phyloP scores from a whole-genome alignment of 106 monocot genomes.

The Phalaenopsis aphrodite region DNA sequence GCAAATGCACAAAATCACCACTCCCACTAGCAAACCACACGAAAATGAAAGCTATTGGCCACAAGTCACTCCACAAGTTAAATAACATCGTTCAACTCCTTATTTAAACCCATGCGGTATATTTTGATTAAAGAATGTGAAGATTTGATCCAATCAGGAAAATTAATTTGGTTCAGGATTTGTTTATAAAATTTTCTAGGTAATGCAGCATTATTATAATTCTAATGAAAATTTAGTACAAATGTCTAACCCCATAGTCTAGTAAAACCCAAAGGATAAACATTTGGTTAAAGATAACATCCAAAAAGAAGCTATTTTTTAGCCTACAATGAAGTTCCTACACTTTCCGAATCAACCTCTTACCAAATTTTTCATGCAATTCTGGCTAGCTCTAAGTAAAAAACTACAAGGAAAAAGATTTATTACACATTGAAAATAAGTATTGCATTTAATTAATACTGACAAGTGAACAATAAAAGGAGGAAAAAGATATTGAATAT shows the following conservation, averaged over 20 bases:
- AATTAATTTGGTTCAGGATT: neutral
- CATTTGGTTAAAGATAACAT: neutral
- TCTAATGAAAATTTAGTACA: neutral
- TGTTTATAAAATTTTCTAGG: neutral
- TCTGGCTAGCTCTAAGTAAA: neutral
- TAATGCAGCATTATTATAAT: neutral
- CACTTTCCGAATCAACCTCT: neutral
- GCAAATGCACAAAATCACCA: too few species aligned
- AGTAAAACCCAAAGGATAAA: neutral
- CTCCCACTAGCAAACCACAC: too few species aligned
- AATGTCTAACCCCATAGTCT: neutral
- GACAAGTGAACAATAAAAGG: neutral
- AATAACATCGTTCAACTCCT: too few species aligned
- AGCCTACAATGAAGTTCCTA: neutral
- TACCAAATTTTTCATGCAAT: neutral
- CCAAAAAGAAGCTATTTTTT: neutral
- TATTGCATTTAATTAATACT: neutral
- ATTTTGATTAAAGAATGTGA: neutral
- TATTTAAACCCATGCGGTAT: neutral
- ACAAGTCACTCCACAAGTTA: too few species aligned
- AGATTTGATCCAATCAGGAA: neutral
- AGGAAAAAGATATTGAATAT: neutral
- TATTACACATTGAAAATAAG: neutral
- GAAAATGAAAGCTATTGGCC: too few species aligned
- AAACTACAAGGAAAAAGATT: neutral